Evolutionary conservation across 257 asterid species (phyloP).

Genomic region (Fraxinus cuspidata): DNA sequence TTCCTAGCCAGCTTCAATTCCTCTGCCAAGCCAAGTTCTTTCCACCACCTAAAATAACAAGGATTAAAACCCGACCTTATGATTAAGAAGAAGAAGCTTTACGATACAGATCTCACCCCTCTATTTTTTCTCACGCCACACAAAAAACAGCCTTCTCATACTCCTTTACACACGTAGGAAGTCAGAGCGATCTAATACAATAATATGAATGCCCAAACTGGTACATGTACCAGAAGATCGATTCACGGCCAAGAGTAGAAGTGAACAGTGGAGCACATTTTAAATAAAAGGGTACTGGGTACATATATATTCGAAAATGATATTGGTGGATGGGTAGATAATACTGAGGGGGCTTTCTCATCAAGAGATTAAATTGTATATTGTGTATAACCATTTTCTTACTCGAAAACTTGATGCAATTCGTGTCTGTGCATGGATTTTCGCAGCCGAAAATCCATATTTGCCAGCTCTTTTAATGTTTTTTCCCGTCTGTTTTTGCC

Average conservation of each 20-base stretch:
- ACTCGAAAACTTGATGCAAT: conserved; percentile 38
- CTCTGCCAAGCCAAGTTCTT: background rate
- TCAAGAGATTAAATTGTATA: background rate
- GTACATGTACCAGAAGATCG: background rate
- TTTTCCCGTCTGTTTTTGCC: conserved; percentile 26
- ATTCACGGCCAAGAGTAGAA: no score
- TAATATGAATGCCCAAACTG: background rate
- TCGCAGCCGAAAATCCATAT: conserved; percentile 23
- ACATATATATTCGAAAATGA: background rate
- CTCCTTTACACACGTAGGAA: background rate
- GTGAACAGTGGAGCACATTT: no score
- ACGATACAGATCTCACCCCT: background rate
- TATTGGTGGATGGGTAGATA: background rate
- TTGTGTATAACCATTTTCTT: background rate
- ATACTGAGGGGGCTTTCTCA: background rate
- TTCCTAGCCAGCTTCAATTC: conserved; percentile 22
- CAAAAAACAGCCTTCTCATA: background rate
- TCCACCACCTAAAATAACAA: conserved; percentile 21
- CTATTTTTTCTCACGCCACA: background rate
- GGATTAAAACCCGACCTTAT: background rate
- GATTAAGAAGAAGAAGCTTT: background rate
- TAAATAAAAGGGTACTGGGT: background rate
- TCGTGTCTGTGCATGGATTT: conserved; percentile 35
- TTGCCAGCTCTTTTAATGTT: conserved; percentile 36
- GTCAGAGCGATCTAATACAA: background rate